Evolutionary conservation across 768 basidiomycete species (phyloP).

Genomic region (Boletus vermiculosoides): DNA sequence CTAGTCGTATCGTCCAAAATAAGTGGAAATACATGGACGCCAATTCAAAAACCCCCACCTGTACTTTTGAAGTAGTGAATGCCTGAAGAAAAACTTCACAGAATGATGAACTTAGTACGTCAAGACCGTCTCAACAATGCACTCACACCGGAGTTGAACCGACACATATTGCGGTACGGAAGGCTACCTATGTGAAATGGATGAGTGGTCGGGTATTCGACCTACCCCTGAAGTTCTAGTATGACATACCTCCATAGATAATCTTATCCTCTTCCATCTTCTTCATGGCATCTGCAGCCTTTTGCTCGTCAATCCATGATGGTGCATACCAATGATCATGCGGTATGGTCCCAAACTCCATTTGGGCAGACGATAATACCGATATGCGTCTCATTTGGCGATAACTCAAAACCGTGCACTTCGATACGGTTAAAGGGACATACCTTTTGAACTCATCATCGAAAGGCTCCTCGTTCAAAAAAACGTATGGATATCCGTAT

Average conservation of each 20-base stretch:
- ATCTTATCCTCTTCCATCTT: conserved; percentile 49
- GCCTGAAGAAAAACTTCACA: conserved; percentile 50
- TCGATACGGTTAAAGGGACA: background rate
- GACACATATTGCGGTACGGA: conserved; percentile 71
- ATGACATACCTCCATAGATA: conserved; percentile 47
- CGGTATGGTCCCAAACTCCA: conserved; percentile 59
- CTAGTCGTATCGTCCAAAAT: conserved; percentile 2
- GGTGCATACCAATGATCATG: conserved; percentile 68
- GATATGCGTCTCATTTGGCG: conserved; percentile 29
- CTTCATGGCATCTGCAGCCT: conserved; percentile 49
- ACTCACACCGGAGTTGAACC: conserved; percentile 69
- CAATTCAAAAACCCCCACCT: conserved; percentile 17
- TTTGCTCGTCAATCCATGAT: conserved; percentile 67
- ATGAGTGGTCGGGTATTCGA: background rate
- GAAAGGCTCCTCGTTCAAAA: conserved; percentile 64
- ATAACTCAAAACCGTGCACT: conserved; percentile 15
- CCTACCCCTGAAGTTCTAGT: no score
- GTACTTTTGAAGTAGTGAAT: conserved; percentile 29
- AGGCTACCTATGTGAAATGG: conserved; percentile 9
- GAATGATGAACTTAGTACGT: background rate
- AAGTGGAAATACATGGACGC: background rate
- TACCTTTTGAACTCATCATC: conserved; percentile 49
- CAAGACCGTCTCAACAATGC: background rate
- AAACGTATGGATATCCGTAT: conserved; percentile 59
- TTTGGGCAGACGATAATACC: conserved; percentile 43